phyloP scores from a whole-genome alignment of 1,284 basidiomycete species.

The Ceraceosorus bombacis region DNA sequence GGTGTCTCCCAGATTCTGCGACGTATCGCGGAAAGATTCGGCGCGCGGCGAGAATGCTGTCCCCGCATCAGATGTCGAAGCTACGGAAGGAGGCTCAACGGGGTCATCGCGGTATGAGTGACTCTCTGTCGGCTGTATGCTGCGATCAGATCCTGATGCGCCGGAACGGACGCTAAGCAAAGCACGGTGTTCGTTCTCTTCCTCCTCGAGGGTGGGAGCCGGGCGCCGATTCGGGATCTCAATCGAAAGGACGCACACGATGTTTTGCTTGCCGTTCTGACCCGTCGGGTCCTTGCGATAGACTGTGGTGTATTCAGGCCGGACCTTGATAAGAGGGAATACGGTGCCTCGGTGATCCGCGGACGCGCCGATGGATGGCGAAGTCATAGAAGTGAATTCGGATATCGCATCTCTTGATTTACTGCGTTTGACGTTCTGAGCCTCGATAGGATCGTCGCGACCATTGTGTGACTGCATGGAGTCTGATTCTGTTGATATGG shows the following conservation, averaged over 20 bases:
- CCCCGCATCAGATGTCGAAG: neutral
- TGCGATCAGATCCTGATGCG: neutral
- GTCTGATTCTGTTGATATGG: no score
- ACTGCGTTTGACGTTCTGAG: no score
- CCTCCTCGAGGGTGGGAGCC: slow-evolving; percentile 49
- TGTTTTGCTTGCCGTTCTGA: slow-evolving; percentile 57
- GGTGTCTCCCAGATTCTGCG: slow-evolving; percentile 29
- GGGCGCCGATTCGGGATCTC: slow-evolving; percentile 71
- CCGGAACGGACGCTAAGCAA: neutral
- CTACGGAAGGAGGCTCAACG: neutral
- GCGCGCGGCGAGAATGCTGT: neutral
- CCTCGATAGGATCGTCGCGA: slow-evolving; percentile 2
- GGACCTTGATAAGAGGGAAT: slow-evolving; percentile 76
- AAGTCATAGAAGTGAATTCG: neutral
- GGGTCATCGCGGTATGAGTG: neutral
- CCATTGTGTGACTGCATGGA: no score
- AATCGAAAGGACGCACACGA: slow-evolving; percentile 82
- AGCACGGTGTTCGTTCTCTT: slow-evolving; percentile 1
- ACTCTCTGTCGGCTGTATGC: neutral
- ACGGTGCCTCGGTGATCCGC: slow-evolving; percentile 55
- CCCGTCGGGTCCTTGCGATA: slow-evolving; percentile 55
- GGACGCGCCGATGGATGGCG: neutral
- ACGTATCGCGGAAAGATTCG: slow-evolving; percentile 15
- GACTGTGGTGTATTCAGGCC: slow-evolving; percentile 75
- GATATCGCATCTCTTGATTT: no score